Evolutionary conservation across 2,329 filamentous ascomycete species (phyloP).

Genomic region (Bipolaris sorokiniana): DNA sequence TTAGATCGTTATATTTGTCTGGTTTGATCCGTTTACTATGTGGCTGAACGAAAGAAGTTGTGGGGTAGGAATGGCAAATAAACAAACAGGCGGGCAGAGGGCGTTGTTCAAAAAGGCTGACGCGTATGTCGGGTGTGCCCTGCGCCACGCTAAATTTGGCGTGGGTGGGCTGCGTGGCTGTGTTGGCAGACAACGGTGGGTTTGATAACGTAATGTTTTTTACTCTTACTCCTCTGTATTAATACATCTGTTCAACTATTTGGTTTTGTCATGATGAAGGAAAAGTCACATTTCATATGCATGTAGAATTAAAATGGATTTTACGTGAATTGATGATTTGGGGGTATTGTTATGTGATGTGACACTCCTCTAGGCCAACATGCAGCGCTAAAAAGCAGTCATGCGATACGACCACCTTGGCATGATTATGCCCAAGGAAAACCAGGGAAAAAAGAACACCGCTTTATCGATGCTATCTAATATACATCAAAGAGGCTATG

Average conservation of each 20-base stretch:
- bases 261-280: not conserved
- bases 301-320: too few species aligned
- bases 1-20: too few species aligned
- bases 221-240: not conserved
- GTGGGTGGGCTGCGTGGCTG: conserved; percentile 16
- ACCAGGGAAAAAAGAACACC: not conserved
- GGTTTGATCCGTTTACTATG: too few species aligned
- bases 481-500: not conserved
- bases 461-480: not conserved
- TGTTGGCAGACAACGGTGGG: conserved; percentile 8
- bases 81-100: too few species aligned
- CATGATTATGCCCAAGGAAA: not conserved
- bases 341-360: not conserved
- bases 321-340: not conserved
- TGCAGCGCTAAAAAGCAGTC: not conserved
- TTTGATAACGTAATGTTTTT: not conserved
- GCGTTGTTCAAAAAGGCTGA: conserved; percentile 7
- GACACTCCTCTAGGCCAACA: not conserved
- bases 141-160: conserved; percentile 35
- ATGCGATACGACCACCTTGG: not conserved
- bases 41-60: too few species aligned
- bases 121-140: conserved; percentile 23
- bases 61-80: too few species aligned
- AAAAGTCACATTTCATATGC: not conserved
- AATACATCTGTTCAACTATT: too few species aligned